Evolutionary conservation across 2,329 filamentous ascomycete species (phyloP).

Genomic region (Lasiodiplodia citricola): DNA sequence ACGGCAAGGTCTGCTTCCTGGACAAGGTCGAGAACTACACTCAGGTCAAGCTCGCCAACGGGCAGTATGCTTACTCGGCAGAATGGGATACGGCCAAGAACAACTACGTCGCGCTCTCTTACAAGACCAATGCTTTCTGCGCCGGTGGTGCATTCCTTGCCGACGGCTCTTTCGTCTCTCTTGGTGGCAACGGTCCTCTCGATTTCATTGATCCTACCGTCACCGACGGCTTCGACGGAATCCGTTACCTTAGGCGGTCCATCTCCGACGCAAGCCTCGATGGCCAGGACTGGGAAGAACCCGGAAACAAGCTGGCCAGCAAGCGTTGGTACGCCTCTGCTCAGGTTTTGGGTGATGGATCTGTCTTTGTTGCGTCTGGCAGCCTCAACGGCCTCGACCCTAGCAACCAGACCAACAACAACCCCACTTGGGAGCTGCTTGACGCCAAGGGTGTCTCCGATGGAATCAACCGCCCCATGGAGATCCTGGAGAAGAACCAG

Average conservation of each 20-base stretch:
- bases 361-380: slow-evolving; percentile 65
- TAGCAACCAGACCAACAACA: slow-evolving; percentile 61
- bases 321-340: slow-evolving; percentile 66
- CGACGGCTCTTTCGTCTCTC: slow-evolving; percentile 60
- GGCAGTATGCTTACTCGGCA: slow-evolving; percentile 64
- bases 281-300: slow-evolving; percentile 60
- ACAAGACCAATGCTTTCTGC: slow-evolving; percentile 67
- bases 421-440: slow-evolving; percentile 68
- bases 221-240: slow-evolving; percentile 62
- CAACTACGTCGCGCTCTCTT: slow-evolving; percentile 52
- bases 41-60: slow-evolving; percentile 59
- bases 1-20: slow-evolving; percentile 64
- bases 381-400: slow-evolving; percentile 64
- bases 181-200: slow-evolving; percentile 65
- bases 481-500: slow-evolving; percentile 62
- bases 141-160: slow-evolving; percentile 64
- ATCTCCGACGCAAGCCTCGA: slow-evolving; percentile 51
- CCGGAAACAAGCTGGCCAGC: slow-evolving; percentile 59
- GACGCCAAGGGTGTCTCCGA: slow-evolving; percentile 53
- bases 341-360: slow-evolving; percentile 63
- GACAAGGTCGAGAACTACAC: slow-evolving; percentile 70
- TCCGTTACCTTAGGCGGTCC: slow-evolving; percentile 60
- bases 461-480: slow-evolving; percentile 57
- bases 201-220: slow-evolving; percentile 63
- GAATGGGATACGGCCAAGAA: slow-evolving; percentile 63